Percentiles rank a stretch among this genome's conserved stretches.
Evolutionary conservation across 1,284 basidiomycete genomes (phyloP).

Genomic region (Apiotrichum montevideense): DNA sequence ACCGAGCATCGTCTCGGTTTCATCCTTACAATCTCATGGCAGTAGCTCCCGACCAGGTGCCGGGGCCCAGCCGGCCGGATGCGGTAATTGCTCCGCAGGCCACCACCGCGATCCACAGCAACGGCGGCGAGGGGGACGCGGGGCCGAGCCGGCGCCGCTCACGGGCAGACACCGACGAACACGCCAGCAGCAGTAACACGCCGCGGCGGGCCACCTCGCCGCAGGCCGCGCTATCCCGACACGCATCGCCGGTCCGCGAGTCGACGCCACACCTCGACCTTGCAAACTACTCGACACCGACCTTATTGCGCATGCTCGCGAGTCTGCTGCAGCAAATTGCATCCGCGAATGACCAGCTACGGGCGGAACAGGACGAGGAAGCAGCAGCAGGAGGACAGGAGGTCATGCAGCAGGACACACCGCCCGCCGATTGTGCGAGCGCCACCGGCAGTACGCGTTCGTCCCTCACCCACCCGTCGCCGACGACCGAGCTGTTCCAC

Average conservation of each 20-base stretch:
- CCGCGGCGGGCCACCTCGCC: slow-evolving; percentile 23
- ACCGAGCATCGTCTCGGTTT: background rate
- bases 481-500: slow-evolving; percentile 37
- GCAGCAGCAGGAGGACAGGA: slow-evolving; percentile 4
- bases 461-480: slow-evolving; percentile 21
- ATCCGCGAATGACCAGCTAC: slow-evolving; percentile 69
- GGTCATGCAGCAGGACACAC: slow-evolving; percentile 12
- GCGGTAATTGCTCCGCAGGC: background rate
- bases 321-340: slow-evolving; percentile 86
- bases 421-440: slow-evolving; percentile 2
- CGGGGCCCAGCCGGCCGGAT: background rate
- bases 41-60: background rate
- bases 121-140: slow-evolving; percentile 3
- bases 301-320: slow-evolving; percentile 82
- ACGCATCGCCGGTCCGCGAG: slow-evolving; percentile 6
- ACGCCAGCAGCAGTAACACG: background rate
- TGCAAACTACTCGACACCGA: slow-evolving; percentile 52
- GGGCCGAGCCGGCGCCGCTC: slow-evolving; percentile 16
- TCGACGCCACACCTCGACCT: slow-evolving; percentile 50
- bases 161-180: background rate
- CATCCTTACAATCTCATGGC: slow-evolving; percentile 1
- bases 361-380: slow-evolving; percentile 35
- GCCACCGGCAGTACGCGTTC: slow-evolving; percentile 4
- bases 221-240: slow-evolving; percentile 11
- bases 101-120: background rate